Base-by-base conservation (phyloP, 2,329 filamentous ascomycete genomes). In the Penicillium sp. region DNA sequence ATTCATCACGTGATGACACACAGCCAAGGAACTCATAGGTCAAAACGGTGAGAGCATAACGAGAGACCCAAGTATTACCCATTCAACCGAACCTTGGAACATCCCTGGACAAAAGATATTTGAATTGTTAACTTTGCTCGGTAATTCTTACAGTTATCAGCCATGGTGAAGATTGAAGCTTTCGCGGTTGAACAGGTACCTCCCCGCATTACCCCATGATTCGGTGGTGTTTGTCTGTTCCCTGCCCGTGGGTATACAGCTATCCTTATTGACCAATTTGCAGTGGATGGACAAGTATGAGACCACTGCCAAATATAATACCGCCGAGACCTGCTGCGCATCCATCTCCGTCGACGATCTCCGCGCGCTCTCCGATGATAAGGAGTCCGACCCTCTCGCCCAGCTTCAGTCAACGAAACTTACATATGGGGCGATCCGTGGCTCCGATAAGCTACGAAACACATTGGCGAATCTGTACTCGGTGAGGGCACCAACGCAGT, bases 401-500 rank as follows among this genome's bases (percentile, higher is more conserved):
- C 46, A 60, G 32, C 55, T 65, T 40, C 68, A 79, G 40, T 78
- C 82, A 6, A 82, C 82, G 5, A 81, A 75, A 46, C 82, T 94
- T 49, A 86, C 82, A 6, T 93, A 95, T 69, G 89, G 89, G 25
- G 77, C 84, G 16, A 92, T 93, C 56, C 81, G 82, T 18, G 90
- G 87, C 31, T 89, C 85, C 0, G 75, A 81, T 7, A 75, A 78
- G 34, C 76, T 94, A 25, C 83, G 89, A 23, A 75, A 76, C 54
- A 86, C 85, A 44, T 80, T 94, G 15, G 82, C 88, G 6, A 76
- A 79, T 18, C 77, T 89, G 4, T 90, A 90, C 67, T 84, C 84
- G 5, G 78, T 79, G 23, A 82, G 84, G 58, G 74, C 73, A 57
- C 70, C 72, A 1, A 75, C 71, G 1, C 75, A 76, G 6, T 68